Evolutionary conservation across 805 yeast genomes (phyloP), one percentile per base, ranked within the genome.

Genomic region (Metschnikowia lachancei): DNA sequence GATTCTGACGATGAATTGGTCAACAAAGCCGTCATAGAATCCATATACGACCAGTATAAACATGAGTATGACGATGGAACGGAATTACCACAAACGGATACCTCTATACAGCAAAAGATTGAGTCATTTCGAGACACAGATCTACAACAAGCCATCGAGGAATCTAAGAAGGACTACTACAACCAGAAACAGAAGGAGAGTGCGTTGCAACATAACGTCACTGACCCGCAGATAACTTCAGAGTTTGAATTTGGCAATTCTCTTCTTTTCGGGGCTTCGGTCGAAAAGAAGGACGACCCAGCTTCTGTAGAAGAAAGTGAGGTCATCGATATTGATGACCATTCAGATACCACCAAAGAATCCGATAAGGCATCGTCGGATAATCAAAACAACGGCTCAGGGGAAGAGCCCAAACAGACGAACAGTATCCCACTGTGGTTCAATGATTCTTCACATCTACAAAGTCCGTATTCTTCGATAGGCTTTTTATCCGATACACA

Each of bases 131-230:
- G 70, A 44, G 59, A 70, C 37, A 58, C 58, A 36, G 76, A 77
- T 40, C 58, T 81, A 26, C 62, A 64, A 47, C 56, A 57, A 33
- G 84, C 86, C 0, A 72, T 80, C 34, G 76, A 71, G 40, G 66
- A 63, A 31, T 76, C 80, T 2, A 74, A 75, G 47, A 54, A 60
- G 43, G 82, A 80, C 31, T 70, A 70, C 29, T 42, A 65, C 46
- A 56, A 63, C 20, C 59, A 62, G 24, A 52, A 66, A 39, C 69
- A 65, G 39, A 56, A 57, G 34, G 49, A 58, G 28, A 30, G 36
- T 3, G 28, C 30, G n/a, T 31, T 36, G 14, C 12, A 33, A 6
- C 24, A 24, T 16, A 22, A 26, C 6, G 31, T 12, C 8, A 29
- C 10, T 11, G 37, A 33, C 3, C 5, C 31, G 3, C 41, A 33